Conservation (phyloP, 768 basidiomycete genomes). For the Gautieria morchelliformis region DNA sequence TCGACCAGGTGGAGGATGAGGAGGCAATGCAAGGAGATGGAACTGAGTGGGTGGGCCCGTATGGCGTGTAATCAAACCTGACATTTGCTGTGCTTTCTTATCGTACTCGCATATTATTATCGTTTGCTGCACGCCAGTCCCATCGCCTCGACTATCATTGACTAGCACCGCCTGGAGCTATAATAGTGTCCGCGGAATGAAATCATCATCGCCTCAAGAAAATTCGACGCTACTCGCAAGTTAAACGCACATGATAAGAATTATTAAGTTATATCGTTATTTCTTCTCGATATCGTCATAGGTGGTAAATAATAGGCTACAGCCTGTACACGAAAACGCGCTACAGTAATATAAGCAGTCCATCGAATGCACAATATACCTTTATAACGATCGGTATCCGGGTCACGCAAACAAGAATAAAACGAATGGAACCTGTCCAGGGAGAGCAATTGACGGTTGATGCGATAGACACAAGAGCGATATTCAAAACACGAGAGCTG, state of each 20-base stretch:
- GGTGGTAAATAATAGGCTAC: not conserved
- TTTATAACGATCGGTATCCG: not conserved
- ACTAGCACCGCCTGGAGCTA: no score
- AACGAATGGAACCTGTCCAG: not conserved
- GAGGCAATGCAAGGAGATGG: not conserved
- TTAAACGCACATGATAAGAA: no score
- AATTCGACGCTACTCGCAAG: no score
- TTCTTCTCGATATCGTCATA: not conserved
- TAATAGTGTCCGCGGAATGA: no score
- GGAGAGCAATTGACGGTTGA: not conserved
- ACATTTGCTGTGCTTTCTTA: no score
- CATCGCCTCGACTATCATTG: no score
- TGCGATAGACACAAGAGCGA: not conserved
- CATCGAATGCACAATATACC: not conserved
- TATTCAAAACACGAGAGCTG: not conserved
- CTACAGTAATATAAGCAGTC: not conserved
- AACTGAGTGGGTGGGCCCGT: constrained; percentile 11
- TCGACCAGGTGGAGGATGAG: not conserved
- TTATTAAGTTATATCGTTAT: not conserved
- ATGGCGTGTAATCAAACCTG: constrained; percentile 10
- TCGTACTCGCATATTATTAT: no score
- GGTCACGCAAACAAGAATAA: not conserved
- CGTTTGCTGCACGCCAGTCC: no score
- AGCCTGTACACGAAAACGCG: not conserved
- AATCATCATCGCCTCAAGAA: not conserved